phyloP scores from a whole-genome alignment of 768 basidiomycete genomes.

The Lactifluus echinatus region DNA sequence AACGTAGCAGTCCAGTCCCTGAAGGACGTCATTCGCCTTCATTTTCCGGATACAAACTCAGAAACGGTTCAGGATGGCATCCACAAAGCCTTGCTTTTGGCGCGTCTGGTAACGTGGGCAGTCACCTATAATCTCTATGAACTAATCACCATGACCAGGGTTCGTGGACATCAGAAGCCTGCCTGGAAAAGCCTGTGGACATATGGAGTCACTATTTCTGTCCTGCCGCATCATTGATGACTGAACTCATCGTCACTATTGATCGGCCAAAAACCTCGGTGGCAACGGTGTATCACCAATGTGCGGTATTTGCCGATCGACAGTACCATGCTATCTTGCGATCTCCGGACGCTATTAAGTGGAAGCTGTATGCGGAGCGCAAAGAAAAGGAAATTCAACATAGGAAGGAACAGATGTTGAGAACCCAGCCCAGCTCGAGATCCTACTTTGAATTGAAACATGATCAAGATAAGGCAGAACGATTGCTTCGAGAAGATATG shows the following conservation, averaged over 20 bases:
- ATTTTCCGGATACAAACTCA: conserved; percentile 15
- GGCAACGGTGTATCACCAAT: conserved; percentile 66
- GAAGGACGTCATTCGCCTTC: conserved; percentile 31
- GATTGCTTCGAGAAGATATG: conserved; percentile 47
- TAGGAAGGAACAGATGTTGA: conserved; percentile 32
- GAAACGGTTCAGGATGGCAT: neutral
- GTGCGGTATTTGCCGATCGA: conserved; percentile 81
- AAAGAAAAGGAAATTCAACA: conserved; percentile 62
- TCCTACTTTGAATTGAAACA: conserved; percentile 29
- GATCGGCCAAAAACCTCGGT: conserved; percentile 20
- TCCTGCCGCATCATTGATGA: conserved; percentile 39
- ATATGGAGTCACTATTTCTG: conserved; percentile 67
- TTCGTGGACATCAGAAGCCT: conserved; percentile 83
- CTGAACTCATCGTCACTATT: conserved; percentile 7
- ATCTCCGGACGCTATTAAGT: conserved; percentile 61
- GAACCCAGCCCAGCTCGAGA: conserved; percentile 19
- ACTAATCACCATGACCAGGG: conserved; percentile 43
- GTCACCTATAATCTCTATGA: neutral
- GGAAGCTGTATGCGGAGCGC: conserved; percentile 63
- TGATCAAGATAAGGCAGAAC: conserved; percentile 36
- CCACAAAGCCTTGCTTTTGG: conserved; percentile 39
- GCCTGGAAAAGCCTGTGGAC: conserved; percentile 64
- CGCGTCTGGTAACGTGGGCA: conserved; percentile 49
- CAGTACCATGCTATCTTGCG: conserved; percentile 69
- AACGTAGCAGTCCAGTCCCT: conserved; percentile 72